A percentile compares a stretch with the other conserved stretches of the same genome.
Conservation (phyloP, 2,329 filamentous ascomycete genomes). For the Plenodomus biglobosus region DNA sequence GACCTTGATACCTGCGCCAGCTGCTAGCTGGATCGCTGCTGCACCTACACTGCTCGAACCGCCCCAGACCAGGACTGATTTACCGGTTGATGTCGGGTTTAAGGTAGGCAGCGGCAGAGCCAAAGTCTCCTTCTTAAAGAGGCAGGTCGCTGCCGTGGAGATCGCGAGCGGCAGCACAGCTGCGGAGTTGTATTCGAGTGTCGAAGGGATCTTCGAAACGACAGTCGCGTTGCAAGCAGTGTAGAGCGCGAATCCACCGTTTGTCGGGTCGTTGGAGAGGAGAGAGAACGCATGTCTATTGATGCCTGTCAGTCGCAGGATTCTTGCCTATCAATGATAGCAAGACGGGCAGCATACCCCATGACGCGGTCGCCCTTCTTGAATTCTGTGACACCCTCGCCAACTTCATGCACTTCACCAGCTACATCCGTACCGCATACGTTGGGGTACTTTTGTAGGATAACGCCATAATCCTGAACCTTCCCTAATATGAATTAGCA, state of each 20-base stretch:
- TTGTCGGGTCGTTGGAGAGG: conserved; percentile 18
- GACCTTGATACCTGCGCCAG: conserved; percentile 46
- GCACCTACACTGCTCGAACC: conserved; percentile 50
- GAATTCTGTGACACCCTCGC: conserved; percentile 49
- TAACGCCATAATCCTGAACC: conserved; percentile 38
- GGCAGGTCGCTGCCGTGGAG: conserved; percentile 48
- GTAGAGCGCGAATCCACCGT: conserved; percentile 44
- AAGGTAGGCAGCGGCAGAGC: conserved; percentile 44
- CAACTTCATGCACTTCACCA: conserved; percentile 51
- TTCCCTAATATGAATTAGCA: conserved; percentile 28
- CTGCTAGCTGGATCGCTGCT: conserved; percentile 49
- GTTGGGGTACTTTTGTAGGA: conserved; percentile 39
- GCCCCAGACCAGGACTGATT: conserved; percentile 55
- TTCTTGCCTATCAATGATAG: background rate
- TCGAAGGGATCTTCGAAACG: conserved; percentile 44
- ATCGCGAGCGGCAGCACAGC: conserved; percentile 50
- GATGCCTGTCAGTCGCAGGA: conserved; percentile 4
- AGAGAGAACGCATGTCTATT: conserved; percentile 32
- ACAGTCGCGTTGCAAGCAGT: conserved; percentile 30
- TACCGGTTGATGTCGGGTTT: conserved; percentile 31
- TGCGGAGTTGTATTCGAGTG: conserved; percentile 43
- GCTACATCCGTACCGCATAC: conserved; percentile 49
- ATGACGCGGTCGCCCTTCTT: conserved; percentile 51
- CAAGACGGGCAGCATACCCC: conserved; percentile 26
- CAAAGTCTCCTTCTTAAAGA: conserved; percentile 47